A percentile compares a stretch with the other conserved stretches of the same genome.
Evolutionary conservation across 768 basidiomycete genomes (phyloP).

Genomic region (Pleurotus citrinopileatus): DNA sequence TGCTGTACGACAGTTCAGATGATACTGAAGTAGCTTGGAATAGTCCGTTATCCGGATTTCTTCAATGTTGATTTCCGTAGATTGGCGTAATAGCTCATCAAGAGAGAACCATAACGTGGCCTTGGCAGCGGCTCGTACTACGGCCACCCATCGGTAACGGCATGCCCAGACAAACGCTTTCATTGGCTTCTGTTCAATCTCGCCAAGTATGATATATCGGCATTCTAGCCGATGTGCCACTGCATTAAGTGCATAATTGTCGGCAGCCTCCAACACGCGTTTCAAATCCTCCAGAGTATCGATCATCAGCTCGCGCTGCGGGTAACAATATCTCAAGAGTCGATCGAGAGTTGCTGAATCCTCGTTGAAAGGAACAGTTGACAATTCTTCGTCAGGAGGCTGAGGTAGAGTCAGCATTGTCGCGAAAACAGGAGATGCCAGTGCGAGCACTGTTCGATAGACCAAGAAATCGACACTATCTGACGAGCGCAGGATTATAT

Average conservation of each 20-base stretch:
- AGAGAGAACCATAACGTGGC: background rate
- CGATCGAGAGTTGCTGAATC: slow-evolving; percentile 11
- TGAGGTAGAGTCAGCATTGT: slow-evolving; percentile 26
- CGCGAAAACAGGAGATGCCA: slow-evolving; percentile 28
- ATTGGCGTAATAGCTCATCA: background rate
- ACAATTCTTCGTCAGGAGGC: slow-evolving; percentile 1
- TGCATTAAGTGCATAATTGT: slow-evolving; percentile 28
- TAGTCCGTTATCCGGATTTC: background rate
- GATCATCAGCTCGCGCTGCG: background rate
- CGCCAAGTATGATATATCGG: slow-evolving; percentile 26
- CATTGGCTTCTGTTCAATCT: slow-evolving; percentile 31
- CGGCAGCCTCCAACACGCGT: slow-evolving; percentile 15
- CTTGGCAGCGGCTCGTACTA: background rate
- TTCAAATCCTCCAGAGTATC: background rate
- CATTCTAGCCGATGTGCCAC: slow-evolving; percentile 24
- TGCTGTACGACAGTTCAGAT: background rate
- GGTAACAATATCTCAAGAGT: slow-evolving; percentile 5
- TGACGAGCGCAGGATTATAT: slow-evolving; percentile 23
- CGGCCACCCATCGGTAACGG: slow-evolving; percentile 12
- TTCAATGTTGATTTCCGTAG: background rate
- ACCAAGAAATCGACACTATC: slow-evolving; percentile 30
- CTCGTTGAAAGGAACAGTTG: slow-evolving; percentile 15
- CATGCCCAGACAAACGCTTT: slow-evolving; percentile 35
- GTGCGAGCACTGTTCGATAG: slow-evolving; percentile 21
- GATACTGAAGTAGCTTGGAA: background rate